A percentile compares a stretch with the other conserved stretches of the same genome.
Evolutionary conservation across 2,329 filamentous ascomycete genomes (phyloP).

Genomic region (Didymella keratinophila): DNA sequence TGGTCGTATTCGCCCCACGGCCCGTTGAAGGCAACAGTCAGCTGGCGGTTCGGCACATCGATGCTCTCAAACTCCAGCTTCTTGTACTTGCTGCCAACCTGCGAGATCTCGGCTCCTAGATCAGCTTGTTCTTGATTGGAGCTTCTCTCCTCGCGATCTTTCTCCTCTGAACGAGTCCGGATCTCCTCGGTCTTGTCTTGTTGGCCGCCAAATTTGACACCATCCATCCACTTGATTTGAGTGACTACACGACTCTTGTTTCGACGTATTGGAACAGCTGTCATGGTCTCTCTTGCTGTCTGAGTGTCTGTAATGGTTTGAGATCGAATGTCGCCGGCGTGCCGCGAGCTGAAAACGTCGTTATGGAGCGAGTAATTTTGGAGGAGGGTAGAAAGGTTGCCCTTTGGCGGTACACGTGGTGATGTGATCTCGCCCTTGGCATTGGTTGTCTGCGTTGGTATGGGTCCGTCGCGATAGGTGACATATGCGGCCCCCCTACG

Average conservation of each 20-base stretch:
- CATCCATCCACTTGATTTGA: conserved; percentile 70
- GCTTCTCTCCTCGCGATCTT: conserved; percentile 27
- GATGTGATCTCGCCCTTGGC: conserved; percentile 29
- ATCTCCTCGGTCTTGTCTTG: conserved; percentile 36
- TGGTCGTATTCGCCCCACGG: conserved; percentile 62
- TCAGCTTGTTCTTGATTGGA: conserved; percentile 55
- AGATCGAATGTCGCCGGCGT: conserved; percentile 13
- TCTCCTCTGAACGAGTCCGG: conserved; percentile 24
- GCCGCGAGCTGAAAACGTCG: conserved; percentile 20
- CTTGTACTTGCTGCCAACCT: conserved; percentile 67
- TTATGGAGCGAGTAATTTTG: conserved; percentile 33
- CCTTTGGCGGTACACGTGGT: conserved; percentile 31
- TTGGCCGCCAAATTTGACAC: conserved; percentile 65
- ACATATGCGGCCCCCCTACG: conserved; percentile 86
- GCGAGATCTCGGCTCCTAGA: conserved; percentile 67
- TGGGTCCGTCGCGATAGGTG: conserved; percentile 72
- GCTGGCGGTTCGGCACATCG: conserved; percentile 62
- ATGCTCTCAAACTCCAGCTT: conserved; percentile 68
- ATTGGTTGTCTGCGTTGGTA: conserved; percentile 27
- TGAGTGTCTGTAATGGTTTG: conserved; percentile 17
- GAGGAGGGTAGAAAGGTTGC: conserved; percentile 39
- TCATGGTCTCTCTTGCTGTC: conserved; percentile 52
- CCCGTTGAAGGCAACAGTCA: conserved; percentile 65
- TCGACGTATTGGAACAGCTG: conserved; percentile 59
- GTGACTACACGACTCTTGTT: conserved; percentile 61